phyloP scores from a whole-genome alignment of 2,329 filamentous ascomycete species.

The Tolypocladium nubicola region DNA sequence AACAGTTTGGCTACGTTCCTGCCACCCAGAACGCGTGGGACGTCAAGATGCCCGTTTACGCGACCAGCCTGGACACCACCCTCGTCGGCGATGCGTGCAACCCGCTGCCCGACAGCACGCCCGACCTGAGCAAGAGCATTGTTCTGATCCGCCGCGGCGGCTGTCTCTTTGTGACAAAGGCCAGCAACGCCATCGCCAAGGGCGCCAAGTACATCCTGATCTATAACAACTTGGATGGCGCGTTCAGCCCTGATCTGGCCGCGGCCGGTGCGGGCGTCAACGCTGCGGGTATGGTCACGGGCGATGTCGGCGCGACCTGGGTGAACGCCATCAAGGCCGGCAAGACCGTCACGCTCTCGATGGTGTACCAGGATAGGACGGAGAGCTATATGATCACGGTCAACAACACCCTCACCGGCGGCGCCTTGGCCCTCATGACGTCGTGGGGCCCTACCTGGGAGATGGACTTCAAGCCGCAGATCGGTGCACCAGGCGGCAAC shows the following conservation, averaged over 20 bases:
- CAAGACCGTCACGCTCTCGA: constrained; percentile 20
- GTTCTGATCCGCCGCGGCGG: constrained; percentile 49
- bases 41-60: constrained; percentile 36
- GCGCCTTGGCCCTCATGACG: constrained; percentile 40
- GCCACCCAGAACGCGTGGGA: constrained; percentile 24
- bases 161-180: constrained; percentile 41
- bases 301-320: too few relatives aligned
- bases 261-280: too few relatives aligned
- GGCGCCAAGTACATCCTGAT: constrained; percentile 51
- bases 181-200: constrained; percentile 36
- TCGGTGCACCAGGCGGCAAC: constrained; percentile 42
- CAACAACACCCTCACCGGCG: constrained; percentile 26
- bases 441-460: constrained; percentile 54
- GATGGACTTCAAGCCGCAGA: constrained; percentile 43
- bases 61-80: constrained; percentile 37
- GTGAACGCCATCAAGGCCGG: constrained; percentile 25
- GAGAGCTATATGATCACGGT: constrained; percentile 16
- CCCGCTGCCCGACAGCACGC: constrained; percentile 33
- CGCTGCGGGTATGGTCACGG: too few relatives aligned
- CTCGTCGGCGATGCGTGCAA: constrained; percentile 40
- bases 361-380: constrained; percentile 24
- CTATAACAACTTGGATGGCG: constrained; percentile 41
- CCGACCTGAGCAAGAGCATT: constrained; percentile 46
- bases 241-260: too few relatives aligned
- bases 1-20: too few relatives aligned